These are phyloP conservation scores for Sugiyamaella novakii DNA, from an alignment of 1,139 yeast genomes.

Conservation along the genomic window DNA sequence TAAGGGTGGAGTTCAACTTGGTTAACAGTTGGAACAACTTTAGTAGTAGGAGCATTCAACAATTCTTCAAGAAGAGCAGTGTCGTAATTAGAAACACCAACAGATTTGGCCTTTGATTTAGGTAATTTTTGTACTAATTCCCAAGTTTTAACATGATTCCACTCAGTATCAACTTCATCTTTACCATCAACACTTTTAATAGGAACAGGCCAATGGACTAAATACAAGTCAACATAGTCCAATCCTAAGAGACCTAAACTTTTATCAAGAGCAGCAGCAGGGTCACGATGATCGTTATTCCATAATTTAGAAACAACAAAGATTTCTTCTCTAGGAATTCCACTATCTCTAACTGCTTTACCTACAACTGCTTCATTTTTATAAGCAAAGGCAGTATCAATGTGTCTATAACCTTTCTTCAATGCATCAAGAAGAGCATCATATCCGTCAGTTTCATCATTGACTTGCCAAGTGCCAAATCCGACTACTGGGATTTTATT, in stretches of 20 bases:
- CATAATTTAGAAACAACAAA: constrained; percentile 57
- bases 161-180: constrained; percentile 44
- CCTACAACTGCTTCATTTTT: constrained; percentile 66
- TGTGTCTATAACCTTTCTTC: constrained; percentile 53
- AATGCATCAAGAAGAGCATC: constrained; percentile 49
- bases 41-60: constrained; percentile 53
- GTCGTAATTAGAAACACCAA: constrained; percentile 80
- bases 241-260: constrained; percentile 67
- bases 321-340: constrained; percentile 53
- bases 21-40: constrained; percentile 63
- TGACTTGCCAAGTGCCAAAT: constrained; percentile 65
- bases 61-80: constrained; percentile 54
- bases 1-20: constrained; percentile 71
- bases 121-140: constrained; percentile 61
- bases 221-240: constrained; percentile 79
- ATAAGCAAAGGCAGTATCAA: constrained; percentile 67
- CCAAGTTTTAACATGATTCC: constrained; percentile 70
- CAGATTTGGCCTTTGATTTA: constrained; percentile 59
- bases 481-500: constrained; percentile 51
- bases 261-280: constrained; percentile 57
- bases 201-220: constrained; percentile 84
- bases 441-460: constrained; percentile 33
- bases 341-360: constrained; percentile 52
- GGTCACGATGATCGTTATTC: constrained; percentile 55
- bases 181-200: constrained; percentile 45